These are phyloP conservation scores for Seiridium unicorne DNA, from an alignment of 2,329 filamentous ascomycete genomes.

Conservation along the genomic window DNA sequence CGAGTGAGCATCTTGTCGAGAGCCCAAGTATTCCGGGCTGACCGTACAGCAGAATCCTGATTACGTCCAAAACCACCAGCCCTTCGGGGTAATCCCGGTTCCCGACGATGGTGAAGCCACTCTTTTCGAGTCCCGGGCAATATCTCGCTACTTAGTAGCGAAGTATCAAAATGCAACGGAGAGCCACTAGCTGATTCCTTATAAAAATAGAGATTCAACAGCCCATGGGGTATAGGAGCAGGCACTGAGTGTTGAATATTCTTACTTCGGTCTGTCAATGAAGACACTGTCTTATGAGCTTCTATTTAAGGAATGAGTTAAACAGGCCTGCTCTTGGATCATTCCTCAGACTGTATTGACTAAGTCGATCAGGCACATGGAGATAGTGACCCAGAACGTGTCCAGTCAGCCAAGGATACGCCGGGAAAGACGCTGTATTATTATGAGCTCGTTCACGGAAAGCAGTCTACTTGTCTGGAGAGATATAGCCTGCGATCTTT, in stretches of 20 bases:
- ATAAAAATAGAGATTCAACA: neutral
- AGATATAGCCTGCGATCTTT: neutral
- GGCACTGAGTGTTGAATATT: neutral
- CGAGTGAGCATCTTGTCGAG: neutral
- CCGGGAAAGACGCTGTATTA: neutral
- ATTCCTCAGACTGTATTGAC: neutral
- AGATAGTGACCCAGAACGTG: neutral
- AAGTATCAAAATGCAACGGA: neutral
- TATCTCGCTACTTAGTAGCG: neutral
- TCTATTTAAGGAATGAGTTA: neutral
- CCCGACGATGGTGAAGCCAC: neutral
- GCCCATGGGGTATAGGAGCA: neutral
- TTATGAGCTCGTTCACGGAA: neutral
- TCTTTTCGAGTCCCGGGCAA: neutral
- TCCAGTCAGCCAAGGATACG: neutral
- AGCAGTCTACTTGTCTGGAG: neutral
- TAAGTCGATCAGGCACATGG: neutral
- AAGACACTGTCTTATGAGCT: neutral
- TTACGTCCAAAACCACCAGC: neutral
- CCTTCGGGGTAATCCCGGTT: neutral
- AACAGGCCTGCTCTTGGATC: neutral
- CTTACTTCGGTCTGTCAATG: neutral
- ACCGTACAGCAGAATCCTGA: neutral
- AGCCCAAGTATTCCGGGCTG: neutral
- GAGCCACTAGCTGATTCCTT: neutral